Conservation (phyloP, 2,329 filamentous ascomycete genomes). For the Graphilbum sp. region DNA sequence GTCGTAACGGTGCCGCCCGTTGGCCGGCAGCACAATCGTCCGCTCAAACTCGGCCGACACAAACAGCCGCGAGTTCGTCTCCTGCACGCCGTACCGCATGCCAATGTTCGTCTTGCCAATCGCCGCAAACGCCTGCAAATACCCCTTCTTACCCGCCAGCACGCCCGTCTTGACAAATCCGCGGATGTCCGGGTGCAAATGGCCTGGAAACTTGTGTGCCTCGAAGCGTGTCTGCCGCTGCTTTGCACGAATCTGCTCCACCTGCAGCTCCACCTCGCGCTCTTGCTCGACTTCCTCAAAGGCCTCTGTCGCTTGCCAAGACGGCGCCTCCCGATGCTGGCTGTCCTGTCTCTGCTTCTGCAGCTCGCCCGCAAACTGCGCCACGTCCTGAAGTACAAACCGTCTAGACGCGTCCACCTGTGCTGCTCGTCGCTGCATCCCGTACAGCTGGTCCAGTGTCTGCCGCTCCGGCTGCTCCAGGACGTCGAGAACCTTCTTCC, state of each 20-base stretch:
- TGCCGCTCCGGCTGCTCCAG: constrained; percentile 38
- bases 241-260: constrained; percentile 31
- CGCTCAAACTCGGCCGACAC: constrained; percentile 29
- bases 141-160: background rate
- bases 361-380: constrained; percentile 14
- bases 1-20: constrained; percentile 12
- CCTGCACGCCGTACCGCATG: background rate
- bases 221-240: background rate
- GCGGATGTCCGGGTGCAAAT: background rate
- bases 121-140: background rate
- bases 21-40: constrained; percentile 20
- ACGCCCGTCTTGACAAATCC: constrained; percentile 4
- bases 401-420: too few species aligned
- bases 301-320: constrained; percentile 16
- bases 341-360: constrained; percentile 11
- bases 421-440: constrained; percentile 9
- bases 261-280: constrained; percentile 40
- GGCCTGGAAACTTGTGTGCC: constrained; percentile 1
- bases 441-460: constrained; percentile 42
- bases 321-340: background rate
- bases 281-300: constrained; percentile 45
- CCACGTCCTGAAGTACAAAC: constrained; percentile 12
- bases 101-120: constrained; percentile 3
- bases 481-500: constrained; percentile 23
- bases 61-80: constrained; percentile 14